Percentiles rank a stretch among this genome's conserved stretches.
These are phyloP conservation scores for Rhodotorula mucilaginosa DNA, from an alignment of 1,284 basidiomycete genomes.

Conservation along the genomic window DNA sequence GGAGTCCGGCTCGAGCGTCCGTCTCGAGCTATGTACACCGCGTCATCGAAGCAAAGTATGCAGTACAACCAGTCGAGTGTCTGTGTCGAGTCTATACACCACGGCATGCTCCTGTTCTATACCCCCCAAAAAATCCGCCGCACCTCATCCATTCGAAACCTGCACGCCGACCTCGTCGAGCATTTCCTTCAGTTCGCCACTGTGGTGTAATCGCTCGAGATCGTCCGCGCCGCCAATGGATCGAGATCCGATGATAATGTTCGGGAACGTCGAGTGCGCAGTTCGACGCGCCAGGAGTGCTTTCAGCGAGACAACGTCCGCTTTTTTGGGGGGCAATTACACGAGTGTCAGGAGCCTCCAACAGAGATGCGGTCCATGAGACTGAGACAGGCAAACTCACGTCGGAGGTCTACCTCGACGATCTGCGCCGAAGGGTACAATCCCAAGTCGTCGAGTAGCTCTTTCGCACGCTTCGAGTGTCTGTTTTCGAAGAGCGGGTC, in stretches of 20 bases:
- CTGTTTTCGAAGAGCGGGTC: conserved; percentile 47
- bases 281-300: conserved; percentile 65
- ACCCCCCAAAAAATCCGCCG: not conserved
- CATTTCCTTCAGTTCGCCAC: conserved; percentile 51
- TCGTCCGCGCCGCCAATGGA: conserved; percentile 72
- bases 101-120: not conserved
- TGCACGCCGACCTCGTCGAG: conserved; percentile 32
- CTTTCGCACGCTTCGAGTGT: conserved; percentile 61
- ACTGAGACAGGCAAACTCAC: conserved; percentile 51
- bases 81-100: not conserved
- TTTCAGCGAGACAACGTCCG: conserved; percentile 65
- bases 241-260: conserved; percentile 63
- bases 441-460: conserved; percentile 5
- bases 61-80: not conserved
- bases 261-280: conserved; percentile 67
- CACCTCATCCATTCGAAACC: too few relatives aligned
- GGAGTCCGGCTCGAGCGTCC: too few relatives aligned
- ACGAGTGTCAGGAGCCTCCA: too few relatives aligned
- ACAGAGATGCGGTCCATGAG: too few relatives aligned
- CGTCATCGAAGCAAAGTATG: too few relatives aligned
- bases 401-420: conserved; percentile 70
- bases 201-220: conserved; percentile 57
- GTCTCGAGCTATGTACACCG: too few relatives aligned
- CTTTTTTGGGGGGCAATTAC: conserved; percentile 49
- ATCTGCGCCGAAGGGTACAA: conserved; percentile 50